These are phyloP conservation scores for Naegleria lovaniensis DNA, from an alignment of 208 protist species.

Conservation along the genomic window DNA sequence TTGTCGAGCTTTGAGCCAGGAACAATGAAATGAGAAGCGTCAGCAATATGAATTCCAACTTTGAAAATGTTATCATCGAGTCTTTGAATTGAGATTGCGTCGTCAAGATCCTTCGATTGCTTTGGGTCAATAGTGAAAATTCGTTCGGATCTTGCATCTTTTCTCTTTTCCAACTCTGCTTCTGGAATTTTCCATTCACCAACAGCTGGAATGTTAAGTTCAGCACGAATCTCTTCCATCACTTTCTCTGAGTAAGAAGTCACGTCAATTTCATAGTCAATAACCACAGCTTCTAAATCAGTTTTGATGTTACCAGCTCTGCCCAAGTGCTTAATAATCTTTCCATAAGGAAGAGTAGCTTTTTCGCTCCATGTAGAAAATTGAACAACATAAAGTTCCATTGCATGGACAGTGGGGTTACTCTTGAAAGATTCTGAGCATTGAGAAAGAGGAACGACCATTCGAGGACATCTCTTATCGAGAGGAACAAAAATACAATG, in stretches of 20 bases:
- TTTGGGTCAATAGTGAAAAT: slow-evolving; percentile 28
- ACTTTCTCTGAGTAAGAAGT: background rate
- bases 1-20: background rate
- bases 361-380: background rate
- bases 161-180: background rate
- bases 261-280: slow-evolving; percentile 3
- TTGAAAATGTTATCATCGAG: background rate
- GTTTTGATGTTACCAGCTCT: background rate
- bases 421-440: background rate
- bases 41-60: slow-evolving; percentile 36
- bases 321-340: background rate
- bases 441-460: background rate
- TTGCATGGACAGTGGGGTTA: background rate
- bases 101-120: slow-evolving; percentile 32
- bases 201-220: background rate
- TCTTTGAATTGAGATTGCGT: slow-evolving; percentile 29
- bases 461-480: slow-evolving; percentile 6
- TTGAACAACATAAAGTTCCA: background rate
- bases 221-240: background rate
- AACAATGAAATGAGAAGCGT: slow-evolving; percentile 34
- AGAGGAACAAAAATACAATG: slow-evolving; percentile 7
- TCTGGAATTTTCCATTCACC: background rate
- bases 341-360: background rate
- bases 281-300: background rate
- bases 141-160: background rate